phyloP scores from a whole-genome alignment of 305 asterid genomes.

The Fraxinus nigra region DNA sequence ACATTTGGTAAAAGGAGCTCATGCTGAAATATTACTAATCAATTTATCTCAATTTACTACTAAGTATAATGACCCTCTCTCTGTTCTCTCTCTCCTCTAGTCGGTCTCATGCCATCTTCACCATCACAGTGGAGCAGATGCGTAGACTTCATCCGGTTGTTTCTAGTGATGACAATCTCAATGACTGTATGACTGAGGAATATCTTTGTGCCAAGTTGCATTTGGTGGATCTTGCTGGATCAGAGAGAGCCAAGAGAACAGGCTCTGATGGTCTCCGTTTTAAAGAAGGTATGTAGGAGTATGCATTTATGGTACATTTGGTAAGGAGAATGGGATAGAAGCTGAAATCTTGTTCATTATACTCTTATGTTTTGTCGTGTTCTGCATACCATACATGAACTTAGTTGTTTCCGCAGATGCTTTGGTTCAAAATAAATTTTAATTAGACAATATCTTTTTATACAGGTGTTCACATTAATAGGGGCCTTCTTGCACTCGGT shows the following conservation, averaged over 20 bases:
- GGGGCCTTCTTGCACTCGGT: slow-evolving; percentile 98
- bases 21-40: background rate
- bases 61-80: background rate
- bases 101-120: slow-evolving; percentile 98
- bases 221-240: slow-evolving; percentile 99
- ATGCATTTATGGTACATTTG: slow-evolving; percentile 6
- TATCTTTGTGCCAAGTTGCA: slow-evolving; percentile 98
- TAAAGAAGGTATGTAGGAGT: slow-evolving; percentile 68
- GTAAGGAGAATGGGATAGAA: background rate
- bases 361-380: background rate
- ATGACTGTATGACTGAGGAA: slow-evolving; percentile 77
- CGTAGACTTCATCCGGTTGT: slow-evolving; percentile 46
- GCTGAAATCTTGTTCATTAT: background rate
- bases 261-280: slow-evolving; percentile 99
- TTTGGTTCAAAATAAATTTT: slow-evolving; percentile 15
- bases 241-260: slow-evolving; percentile 98
- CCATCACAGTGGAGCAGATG: slow-evolving; percentile 95
- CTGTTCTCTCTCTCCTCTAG: slow-evolving; percentile 37
- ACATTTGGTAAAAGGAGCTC: background rate
- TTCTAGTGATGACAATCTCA: slow-evolving; percentile 45
- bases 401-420: slow-evolving; percentile 12
- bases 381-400: background rate
- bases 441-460: slow-evolving; percentile 15
- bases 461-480: slow-evolving; percentile 96
- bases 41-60: slow-evolving; percentile 1